A percentile compares a stretch with the other conserved stretches of the same genome.
phyloP scores from a whole-genome alignment of 306 rosid genomes.

The Herpetospermum pedunculosum region DNA sequence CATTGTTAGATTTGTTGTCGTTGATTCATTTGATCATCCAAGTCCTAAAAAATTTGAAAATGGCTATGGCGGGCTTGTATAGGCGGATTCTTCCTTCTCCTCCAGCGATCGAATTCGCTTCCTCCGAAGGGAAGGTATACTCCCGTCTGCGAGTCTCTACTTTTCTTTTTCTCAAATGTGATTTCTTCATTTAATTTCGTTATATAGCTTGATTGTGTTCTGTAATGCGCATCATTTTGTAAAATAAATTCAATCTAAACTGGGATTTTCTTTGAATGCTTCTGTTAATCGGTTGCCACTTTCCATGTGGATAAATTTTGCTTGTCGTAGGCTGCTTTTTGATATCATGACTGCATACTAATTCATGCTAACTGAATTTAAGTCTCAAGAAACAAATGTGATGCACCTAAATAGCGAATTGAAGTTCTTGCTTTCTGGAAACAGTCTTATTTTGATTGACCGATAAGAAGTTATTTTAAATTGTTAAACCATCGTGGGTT shows the following conservation, averaged over 20 bases:
- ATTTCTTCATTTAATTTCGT: neutral
- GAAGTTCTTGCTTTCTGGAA: neutral
- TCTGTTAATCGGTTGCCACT: neutral
- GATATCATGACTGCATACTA: neutral
- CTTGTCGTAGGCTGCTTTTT: neutral
- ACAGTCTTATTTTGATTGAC: neutral
- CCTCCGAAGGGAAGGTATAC: constrained; percentile 70
- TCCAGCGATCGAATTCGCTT: constrained; percentile 80
- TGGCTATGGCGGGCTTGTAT: constrained; percentile 90
- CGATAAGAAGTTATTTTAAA: neutral
- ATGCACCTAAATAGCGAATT: neutral
- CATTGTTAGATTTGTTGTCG: neutral
- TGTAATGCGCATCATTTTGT: neutral
- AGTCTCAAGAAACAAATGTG: neutral
- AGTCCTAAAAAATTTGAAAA: neutral
- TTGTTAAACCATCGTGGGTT: too few species aligned
- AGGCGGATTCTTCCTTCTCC: constrained; percentile 78
- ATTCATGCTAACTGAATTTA: neutral
- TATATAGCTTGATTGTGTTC: neutral
- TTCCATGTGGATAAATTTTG: neutral
- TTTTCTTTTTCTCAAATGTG: neutral
- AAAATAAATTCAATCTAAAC: neutral
- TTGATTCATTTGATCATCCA: neutral
- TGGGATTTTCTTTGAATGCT: neutral
- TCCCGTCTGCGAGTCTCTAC: too few species aligned